A percentile compares a stretch with the other conserved stretches of the same genome.
phyloP scores from a whole-genome alignment of 768 basidiomycete species.

The Leccinum barrowsii region DNA sequence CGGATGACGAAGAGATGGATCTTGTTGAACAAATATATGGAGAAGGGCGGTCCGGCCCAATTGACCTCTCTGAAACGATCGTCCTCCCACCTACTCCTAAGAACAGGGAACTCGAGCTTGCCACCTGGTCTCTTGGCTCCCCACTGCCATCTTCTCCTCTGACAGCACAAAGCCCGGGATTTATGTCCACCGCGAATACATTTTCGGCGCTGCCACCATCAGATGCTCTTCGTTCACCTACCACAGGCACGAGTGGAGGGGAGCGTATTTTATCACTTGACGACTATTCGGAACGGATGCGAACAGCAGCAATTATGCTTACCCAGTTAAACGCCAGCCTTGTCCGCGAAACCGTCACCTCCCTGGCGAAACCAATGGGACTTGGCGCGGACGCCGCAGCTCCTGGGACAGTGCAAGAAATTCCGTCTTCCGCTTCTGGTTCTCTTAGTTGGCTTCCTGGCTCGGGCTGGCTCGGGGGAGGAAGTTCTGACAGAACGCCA shows the following conservation, averaged over 20 bases:
- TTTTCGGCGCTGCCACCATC: not conserved
- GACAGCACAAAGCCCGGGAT: slow-evolving; percentile 34
- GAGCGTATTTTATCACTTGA: slow-evolving; percentile 69
- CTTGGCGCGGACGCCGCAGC: slow-evolving; percentile 1
- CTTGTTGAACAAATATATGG: slow-evolving; percentile 96
- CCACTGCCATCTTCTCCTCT: slow-evolving; percentile 48
- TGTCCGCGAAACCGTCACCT: slow-evolving; percentile 48
- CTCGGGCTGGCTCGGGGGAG: slow-evolving; percentile 46
- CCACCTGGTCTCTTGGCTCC: slow-evolving; percentile 65
- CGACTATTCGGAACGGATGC: slow-evolving; percentile 98
- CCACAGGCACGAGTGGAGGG: not conserved
- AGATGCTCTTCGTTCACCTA: slow-evolving; percentile 6
- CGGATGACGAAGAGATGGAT: slow-evolving; percentile 87
- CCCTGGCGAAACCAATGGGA: slow-evolving; percentile 13
- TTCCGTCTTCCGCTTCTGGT: slow-evolving; percentile 20
- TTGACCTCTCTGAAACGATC: slow-evolving; percentile 83
- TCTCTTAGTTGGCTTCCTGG: slow-evolving; percentile 52
- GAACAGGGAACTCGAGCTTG: slow-evolving; percentile 87
- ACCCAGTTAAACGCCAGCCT: slow-evolving; percentile 89
- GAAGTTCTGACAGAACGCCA: slow-evolving; percentile 20
- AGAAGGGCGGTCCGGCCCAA: slow-evolving; percentile 61
- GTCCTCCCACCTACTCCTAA: slow-evolving; percentile 79
- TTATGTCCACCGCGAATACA: slow-evolving; percentile 11
- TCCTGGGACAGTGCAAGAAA: slow-evolving; percentile 10
- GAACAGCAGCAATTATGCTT: slow-evolving; percentile 97